Evolutionary conservation across 2,329 filamentous ascomycete genomes (phyloP).

Genomic region (Curvularia sp.): DNA sequence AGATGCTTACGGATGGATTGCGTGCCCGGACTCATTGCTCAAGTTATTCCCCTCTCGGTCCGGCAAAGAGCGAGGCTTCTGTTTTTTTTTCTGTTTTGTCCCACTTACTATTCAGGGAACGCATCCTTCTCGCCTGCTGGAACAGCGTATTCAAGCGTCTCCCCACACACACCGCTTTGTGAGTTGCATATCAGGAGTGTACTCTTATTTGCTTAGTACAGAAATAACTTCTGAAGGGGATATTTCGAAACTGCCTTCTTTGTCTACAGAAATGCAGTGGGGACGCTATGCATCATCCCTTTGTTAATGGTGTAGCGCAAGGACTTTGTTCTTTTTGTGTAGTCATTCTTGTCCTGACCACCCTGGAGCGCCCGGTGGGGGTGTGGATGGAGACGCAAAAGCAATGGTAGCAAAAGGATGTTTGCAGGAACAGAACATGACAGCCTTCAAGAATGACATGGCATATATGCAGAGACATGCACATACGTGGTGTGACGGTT

Average conservation of each 20-base stretch:
- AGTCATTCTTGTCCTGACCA: not conserved
- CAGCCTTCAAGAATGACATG: not conserved
- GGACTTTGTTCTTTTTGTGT: not conserved
- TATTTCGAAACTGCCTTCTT: not conserved
- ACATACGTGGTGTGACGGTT: not conserved
- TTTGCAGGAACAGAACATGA: not conserved
- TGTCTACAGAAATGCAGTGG: not conserved
- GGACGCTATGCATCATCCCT: not conserved
- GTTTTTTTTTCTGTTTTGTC: not conserved
- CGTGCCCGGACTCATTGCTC: not conserved
- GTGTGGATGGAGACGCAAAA: not conserved
- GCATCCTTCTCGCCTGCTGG: not conserved
- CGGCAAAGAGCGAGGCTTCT: not conserved
- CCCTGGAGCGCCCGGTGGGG: not conserved
- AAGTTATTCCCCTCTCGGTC: not conserved
- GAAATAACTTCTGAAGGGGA: not conserved
- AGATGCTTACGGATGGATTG: not conserved
- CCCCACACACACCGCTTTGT: not conserved
- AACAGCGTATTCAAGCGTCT: not conserved
- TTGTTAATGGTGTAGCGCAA: not conserved
- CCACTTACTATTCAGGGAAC: not conserved
- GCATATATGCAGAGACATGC: not conserved
- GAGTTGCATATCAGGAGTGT: not conserved
- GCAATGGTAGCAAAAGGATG: not conserved
- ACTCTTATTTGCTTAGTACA: not conserved